A percentile compares a stretch with the other conserved stretches of the same genome.
phyloP scores from a whole-genome alignment of 2,329 filamentous ascomycete genomes.

The Rhexocercosporidium sp. region DNA sequence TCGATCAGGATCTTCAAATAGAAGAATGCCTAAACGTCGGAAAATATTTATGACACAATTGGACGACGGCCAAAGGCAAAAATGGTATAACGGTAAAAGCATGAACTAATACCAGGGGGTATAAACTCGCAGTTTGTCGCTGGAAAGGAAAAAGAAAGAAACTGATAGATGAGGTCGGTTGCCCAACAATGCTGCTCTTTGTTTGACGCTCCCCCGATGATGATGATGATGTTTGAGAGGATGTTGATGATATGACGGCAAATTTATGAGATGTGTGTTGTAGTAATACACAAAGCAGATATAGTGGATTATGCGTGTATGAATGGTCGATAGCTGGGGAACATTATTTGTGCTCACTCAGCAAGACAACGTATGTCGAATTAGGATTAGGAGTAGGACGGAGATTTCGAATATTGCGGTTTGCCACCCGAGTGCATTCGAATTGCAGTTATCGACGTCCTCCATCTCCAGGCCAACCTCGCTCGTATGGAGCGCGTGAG shows the following conservation, averaged over 20 bases:
- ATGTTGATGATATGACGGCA: conserved; percentile 12
- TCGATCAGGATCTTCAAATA: background rate
- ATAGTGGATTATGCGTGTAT: conserved; percentile 13
- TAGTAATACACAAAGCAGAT: conserved; percentile 34
- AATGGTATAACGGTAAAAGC: conserved; percentile 15
- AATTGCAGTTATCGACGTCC: conserved; percentile 27
- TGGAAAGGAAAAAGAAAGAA: conserved; percentile 4
- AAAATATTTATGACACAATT: background rate
- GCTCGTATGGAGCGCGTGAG: conserved; percentile 34
- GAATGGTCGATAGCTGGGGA: conserved; percentile 11
- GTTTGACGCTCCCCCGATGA: conserved; percentile 11
- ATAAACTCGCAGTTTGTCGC: conserved; percentile 25
- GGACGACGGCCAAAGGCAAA: conserved; percentile 12
- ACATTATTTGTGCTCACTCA: conserved; percentile 1
- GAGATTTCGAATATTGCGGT: background rate
- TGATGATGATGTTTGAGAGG: conserved; percentile 12
- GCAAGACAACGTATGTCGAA: conserved; percentile 10
- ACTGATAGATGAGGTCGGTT: conserved; percentile 24
- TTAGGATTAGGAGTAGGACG: background rate
- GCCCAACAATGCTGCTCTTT: conserved; percentile 30
- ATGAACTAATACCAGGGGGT: conserved; percentile 26
- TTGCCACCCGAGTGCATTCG: background rate
- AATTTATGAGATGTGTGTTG: conserved; percentile 12
- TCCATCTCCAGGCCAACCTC: conserved; percentile 37
- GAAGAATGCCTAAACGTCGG: background rate